These are phyloP conservation scores for Capsicum pubescens DNA, from an alignment of 257 asterid species.

Conservation along the genomic window DNA sequence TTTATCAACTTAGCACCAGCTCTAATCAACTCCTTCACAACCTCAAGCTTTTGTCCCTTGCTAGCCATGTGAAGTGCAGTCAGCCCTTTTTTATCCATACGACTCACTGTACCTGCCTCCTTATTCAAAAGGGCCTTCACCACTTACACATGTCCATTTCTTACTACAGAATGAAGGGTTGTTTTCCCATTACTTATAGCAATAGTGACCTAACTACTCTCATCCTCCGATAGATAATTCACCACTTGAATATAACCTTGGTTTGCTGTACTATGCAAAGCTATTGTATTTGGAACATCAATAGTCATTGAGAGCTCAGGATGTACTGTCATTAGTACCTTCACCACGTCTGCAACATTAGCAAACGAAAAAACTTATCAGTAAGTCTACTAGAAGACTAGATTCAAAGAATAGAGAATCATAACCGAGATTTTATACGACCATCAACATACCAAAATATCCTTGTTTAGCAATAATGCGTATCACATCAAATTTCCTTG, in stretches of 20 bases:
- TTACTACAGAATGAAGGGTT: constrained; percentile 54
- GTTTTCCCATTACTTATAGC: constrained; percentile 57
- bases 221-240: constrained; percentile 45
- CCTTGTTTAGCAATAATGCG: constrained; percentile 66
- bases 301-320: constrained; percentile 58
- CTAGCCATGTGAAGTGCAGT: constrained; percentile 63
- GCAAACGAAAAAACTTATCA: neutral
- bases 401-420: neutral
- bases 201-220: constrained; percentile 46
- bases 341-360: constrained; percentile 45
- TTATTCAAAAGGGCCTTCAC: constrained; percentile 49
- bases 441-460: constrained; percentile 48
- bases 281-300: constrained; percentile 53
- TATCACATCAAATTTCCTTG: constrained; percentile 54
- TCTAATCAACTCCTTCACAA: constrained; percentile 45
- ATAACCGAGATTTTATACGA: neutral
- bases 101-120: constrained; percentile 36
- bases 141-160: constrained; percentile 54
- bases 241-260: constrained; percentile 54
- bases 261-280: constrained; percentile 50
- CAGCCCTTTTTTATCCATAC: constrained; percentile 57
- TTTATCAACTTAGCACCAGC: constrained; percentile 43
- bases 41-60: constrained; percentile 54
- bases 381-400: neutral
- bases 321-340: constrained; percentile 50